Evolutionary conservation across 768 basidiomycete genomes (phyloP).

Genomic region (Calocybe gangraenosa): DNA sequence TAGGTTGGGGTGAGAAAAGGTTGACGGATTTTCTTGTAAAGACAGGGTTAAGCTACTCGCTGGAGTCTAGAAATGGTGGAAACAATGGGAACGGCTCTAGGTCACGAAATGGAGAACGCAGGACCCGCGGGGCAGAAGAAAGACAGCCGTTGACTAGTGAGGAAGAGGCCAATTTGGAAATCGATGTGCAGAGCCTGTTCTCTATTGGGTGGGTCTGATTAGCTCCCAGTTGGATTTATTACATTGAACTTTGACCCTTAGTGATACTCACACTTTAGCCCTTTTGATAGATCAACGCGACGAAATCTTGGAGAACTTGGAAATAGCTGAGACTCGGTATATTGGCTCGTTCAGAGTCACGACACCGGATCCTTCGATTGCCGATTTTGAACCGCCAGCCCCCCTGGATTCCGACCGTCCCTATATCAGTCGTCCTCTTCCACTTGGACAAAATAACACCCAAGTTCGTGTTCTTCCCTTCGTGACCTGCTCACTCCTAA

Average conservation of each 20-base stretch:
- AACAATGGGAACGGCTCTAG: slow-evolving; percentile 23
- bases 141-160: slow-evolving; percentile 33
- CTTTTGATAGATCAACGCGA: slow-evolving; percentile 73
- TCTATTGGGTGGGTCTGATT: slow-evolving; percentile 59
- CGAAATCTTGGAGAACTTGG: slow-evolving; percentile 71
- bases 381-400: slow-evolving; percentile 47
- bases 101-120: slow-evolving; percentile 25
- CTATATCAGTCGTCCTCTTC: slow-evolving; percentile 66
- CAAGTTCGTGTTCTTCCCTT: slow-evolving; percentile 20
- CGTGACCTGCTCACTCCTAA: not conserved
- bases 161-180: slow-evolving; percentile 46
- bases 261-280: slow-evolving; percentile 66
- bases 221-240: not conserved
- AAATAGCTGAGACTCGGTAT: slow-evolving; percentile 76
- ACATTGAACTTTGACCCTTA: slow-evolving; percentile 21
- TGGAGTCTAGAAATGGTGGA: slow-evolving; percentile 32
- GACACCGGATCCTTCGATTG: slow-evolving; percentile 69
- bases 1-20: slow-evolving; percentile 68
- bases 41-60: slow-evolving; percentile 57
- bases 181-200: slow-evolving; percentile 71
- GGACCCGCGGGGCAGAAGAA: slow-evolving; percentile 33
- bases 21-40: slow-evolving; percentile 68
- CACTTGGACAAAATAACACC: slow-evolving; percentile 37
- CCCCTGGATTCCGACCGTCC: slow-evolving; percentile 41
- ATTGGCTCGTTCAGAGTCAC: slow-evolving; percentile 71